Conservation (phyloP, 139 green algal species). For the Auxenochlorella pyrenoidosa region DNA sequence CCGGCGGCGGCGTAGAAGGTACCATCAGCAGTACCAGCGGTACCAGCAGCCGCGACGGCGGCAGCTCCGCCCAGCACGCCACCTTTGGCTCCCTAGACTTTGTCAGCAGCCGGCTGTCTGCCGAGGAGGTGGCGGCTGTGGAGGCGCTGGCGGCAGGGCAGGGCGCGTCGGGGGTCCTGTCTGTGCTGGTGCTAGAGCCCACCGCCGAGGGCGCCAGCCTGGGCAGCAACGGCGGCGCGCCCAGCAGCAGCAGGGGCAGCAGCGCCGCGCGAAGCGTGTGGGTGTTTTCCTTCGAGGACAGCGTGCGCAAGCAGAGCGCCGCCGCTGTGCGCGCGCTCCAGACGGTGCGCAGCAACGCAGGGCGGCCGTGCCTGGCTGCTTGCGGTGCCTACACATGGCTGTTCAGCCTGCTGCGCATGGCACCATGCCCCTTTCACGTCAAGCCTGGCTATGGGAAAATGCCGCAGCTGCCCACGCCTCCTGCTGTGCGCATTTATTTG, state of each 20-base stretch:
- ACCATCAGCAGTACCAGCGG: neutral
- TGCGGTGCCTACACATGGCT: neutral
- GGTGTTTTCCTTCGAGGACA: slow-evolving; percentile 79
- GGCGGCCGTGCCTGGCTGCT: no score
- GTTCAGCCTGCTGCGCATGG: neutral
- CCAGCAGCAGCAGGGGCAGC: slow-evolving; percentile 23
- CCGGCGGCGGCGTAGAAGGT: slow-evolving; percentile 58
- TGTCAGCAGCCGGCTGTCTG: slow-evolving; percentile 33
- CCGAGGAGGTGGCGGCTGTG: neutral
- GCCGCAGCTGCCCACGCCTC: neutral
- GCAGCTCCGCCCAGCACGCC: slow-evolving; percentile 3
- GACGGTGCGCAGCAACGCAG: slow-evolving; percentile 51
- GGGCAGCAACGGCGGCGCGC: neutral
- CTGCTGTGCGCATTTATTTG: neutral
- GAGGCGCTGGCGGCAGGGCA: neutral
- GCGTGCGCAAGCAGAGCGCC: slow-evolving; percentile 58
- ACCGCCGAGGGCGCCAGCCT: neutral
- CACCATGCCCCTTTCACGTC: no score
- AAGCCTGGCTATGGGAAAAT: no score
- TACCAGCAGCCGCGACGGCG: neutral
- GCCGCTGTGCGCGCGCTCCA: slow-evolving; percentile 65
- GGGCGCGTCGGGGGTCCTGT: slow-evolving; percentile 14
- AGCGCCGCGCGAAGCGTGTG: slow-evolving; percentile 36
- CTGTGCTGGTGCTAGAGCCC: slow-evolving; percentile 43
- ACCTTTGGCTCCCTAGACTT: slow-evolving; percentile 73